Base-by-base conservation (phyloP, 2,329 filamentous ascomycete species). In the Zalaria obscura region DNA sequence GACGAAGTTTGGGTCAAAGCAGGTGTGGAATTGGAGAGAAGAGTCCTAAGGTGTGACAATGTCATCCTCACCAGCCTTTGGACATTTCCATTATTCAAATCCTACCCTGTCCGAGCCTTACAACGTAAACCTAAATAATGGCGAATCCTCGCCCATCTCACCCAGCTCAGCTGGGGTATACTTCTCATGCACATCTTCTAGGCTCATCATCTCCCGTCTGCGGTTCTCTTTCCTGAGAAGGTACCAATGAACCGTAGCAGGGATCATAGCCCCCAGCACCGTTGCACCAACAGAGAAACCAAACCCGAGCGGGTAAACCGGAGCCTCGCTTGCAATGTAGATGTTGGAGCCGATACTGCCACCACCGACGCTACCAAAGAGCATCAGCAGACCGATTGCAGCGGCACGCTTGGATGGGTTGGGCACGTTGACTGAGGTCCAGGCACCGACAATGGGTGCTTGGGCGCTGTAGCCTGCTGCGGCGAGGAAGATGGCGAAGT, bases 321-420 rank as follows among this genome's bases (percentile, higher is more conserved):
- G 43, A 4, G 39, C 40, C 33, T 45, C 40, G 27, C 37, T 45
- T 25, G 35, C 39, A 18, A 39, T 50, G 45, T 59, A 65, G 44
- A 65, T 60, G 39, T 58, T 62, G 18, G 55, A 58, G 0, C 64
- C 64, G 5, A 67, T 52, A 5, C 11, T 27, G n/a, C 66, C 55
- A 4, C 64, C 62, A n/a, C 64, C 64, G 1, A 56, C 54, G 35
- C 66, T 66, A 4, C 62, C 62, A 6, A 62, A 44, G 35, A 55
- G 56, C 29, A 61, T 62, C 47, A 58, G 60, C 27, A 64, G 54
- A 0, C 59, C 64, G 18, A 66, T 55, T 1, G 57, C 61, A 27
- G 65, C 57, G 0, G 58, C 58, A n/a, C 63, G 49, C 37, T 62
- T 55, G 5, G 52, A 52, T 0, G 56, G 50, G 1, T 58, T 58